Evolutionary conservation across 2,329 filamentous ascomycete genomes (phyloP).

Genomic region (Ophiostoma perfectum): DNA sequence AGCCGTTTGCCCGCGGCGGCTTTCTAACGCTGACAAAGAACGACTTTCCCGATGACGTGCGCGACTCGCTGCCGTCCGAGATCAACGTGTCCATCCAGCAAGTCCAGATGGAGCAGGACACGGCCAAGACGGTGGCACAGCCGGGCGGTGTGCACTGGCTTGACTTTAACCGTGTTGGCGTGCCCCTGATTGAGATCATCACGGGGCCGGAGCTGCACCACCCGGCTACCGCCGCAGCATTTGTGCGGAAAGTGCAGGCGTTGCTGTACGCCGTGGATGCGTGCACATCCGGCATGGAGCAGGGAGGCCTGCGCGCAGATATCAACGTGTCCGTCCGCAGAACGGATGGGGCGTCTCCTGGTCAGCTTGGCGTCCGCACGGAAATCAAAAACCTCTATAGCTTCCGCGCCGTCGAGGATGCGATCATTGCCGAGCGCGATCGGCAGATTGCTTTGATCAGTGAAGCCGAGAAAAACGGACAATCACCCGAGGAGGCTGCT

Average conservation of each 20-base stretch:
- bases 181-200: conserved; percentile 92
- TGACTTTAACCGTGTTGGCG: conserved; percentile 89
- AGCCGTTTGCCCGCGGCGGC: conserved; percentile 65
- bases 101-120: conserved; percentile 96
- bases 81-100: conserved; percentile 80
- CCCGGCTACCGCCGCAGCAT: conserved; percentile 78
- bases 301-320: conserved; percentile 83
- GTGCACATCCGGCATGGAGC: conserved; percentile 87
- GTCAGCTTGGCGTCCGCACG: conserved; percentile 69
- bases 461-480: conserved; percentile 70
- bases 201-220: conserved; percentile 83
- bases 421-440: conserved; percentile 84
- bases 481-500: conserved; percentile 39
- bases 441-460: conserved; percentile 79
- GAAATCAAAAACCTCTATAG: conserved; percentile 98
- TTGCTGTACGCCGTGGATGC: conserved; percentile 75
- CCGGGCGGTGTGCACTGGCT: conserved; percentile 69
- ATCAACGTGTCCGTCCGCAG: conserved; percentile 82
- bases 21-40: conserved; percentile 53
- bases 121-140: conserved; percentile 83
- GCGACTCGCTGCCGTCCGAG: conserved; percentile 63
- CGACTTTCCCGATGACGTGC: conserved; percentile 70
- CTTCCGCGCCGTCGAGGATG: conserved; percentile 91
- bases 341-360: neutral
- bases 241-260: conserved; percentile 82